phyloP scores from a whole-genome alignment of 164 flowering plant species.

The Paratinospora sagittata region DNA sequence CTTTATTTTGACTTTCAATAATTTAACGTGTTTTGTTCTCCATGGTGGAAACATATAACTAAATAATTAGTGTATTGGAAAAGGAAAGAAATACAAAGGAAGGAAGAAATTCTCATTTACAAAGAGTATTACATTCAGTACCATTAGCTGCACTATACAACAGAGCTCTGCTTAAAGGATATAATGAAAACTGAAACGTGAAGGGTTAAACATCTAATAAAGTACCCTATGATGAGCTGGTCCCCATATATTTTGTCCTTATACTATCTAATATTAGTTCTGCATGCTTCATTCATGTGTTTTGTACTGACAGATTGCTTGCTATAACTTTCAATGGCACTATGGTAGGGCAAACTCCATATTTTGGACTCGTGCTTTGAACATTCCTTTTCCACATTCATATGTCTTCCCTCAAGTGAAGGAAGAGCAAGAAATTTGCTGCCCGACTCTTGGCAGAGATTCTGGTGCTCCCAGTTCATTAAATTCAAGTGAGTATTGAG shows the following conservation, averaged over 20 bases:
- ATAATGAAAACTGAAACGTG: background rate
- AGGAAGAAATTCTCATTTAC: background rate
- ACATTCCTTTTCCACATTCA: constrained; percentile 77
- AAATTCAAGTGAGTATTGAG: constrained; percentile 20
- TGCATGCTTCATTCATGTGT: constrained; percentile 4
- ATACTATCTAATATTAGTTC: background rate
- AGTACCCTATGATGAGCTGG: background rate
- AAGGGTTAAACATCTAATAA: background rate
- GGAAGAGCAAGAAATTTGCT: constrained; percentile 27
- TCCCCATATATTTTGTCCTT: background rate
- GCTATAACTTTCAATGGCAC: constrained; percentile 5
- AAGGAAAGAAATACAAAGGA: background rate
- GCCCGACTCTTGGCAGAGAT: constrained; percentile 14
- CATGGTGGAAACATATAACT: background rate
- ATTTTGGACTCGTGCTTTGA: constrained; percentile 93
- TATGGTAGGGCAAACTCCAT: constrained; percentile 83
- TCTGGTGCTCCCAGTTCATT: constrained; percentile 19
- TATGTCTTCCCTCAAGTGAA: constrained; percentile 59
- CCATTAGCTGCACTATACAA: background rate
- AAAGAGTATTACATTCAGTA: background rate
- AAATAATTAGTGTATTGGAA: background rate
- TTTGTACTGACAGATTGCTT: background rate
- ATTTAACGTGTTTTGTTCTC: background rate
- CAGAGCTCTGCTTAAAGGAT: background rate
- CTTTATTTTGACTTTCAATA: too few species aligned